phyloP scores from a whole-genome alignment of 208 protist genomes.

The Trypanosoma scelopori region DNA sequence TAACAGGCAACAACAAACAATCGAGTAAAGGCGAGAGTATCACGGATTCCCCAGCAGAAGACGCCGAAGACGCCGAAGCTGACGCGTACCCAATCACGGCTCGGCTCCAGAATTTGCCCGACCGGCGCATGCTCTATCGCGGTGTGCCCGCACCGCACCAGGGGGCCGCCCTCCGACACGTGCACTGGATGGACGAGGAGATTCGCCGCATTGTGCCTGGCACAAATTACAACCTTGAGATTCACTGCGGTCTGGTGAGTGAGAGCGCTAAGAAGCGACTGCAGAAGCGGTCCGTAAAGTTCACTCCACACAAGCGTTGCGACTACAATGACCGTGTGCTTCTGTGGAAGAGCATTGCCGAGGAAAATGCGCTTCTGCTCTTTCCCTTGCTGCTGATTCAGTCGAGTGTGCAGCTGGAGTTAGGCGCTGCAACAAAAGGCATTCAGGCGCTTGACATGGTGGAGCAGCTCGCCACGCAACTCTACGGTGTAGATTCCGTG shows the following conservation, averaged over 20 bases:
- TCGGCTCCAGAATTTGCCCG: slow-evolving; percentile 13
- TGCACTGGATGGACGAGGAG: slow-evolving; percentile 25
- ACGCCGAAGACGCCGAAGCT: neutral
- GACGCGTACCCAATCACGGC: slow-evolving; percentile 8
- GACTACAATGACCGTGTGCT: slow-evolving; percentile 27
- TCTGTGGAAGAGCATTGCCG: slow-evolving; percentile 22
- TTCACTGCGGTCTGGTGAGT: slow-evolving; percentile 22
- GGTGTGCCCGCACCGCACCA: slow-evolving; percentile 21
- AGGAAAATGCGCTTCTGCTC: slow-evolving; percentile 30
- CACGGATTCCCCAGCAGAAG: no score
- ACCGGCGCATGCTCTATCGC: slow-evolving; percentile 17
- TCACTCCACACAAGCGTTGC: slow-evolving; percentile 11
- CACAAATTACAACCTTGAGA: slow-evolving; percentile 23
- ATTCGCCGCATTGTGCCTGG: slow-evolving; percentile 27
- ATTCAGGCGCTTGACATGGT: slow-evolving; percentile 26
- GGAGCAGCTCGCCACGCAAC: slow-evolving; percentile 20
- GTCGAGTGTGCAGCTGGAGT: slow-evolving; percentile 27
- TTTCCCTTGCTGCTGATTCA: slow-evolving; percentile 28
- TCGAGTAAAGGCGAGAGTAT: no score
- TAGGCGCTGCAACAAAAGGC: slow-evolving; percentile 32
- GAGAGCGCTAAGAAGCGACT: slow-evolving; percentile 24
- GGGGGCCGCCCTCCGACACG: slow-evolving; percentile 11
- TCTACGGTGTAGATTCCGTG: slow-evolving; percentile 29
- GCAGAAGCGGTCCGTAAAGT: slow-evolving; percentile 13
- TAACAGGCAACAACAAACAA: no score